Base-by-base conservation (phyloP, 176 grass and related monocot species). In the Zea luxurians region DNA sequence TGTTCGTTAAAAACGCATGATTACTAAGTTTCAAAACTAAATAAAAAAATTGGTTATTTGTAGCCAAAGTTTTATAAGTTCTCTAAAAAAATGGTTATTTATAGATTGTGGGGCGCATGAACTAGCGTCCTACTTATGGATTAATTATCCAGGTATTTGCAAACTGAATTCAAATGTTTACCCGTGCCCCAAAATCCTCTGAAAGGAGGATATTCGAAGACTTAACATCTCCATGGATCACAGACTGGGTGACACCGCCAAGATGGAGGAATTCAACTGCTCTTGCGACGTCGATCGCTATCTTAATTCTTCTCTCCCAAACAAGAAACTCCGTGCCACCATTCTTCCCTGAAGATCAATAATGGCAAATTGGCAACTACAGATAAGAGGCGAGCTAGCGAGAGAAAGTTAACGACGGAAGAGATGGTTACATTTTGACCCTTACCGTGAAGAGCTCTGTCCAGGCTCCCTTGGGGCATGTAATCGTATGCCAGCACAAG, bases 161-260 rank as follows among this genome's bases (percentile, higher is more conserved):
- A 84, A 71, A 50, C 7, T n/a, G 50, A 43, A 77, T 72, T 43
- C 73, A 70, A 59, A 60, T 75, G 77, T 71, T 80, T 83, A 99
- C 96, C 92, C 92, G 76, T 66, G 96, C 88, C 49, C 85, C 86
- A 41, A 91, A 96, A 84, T 96, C 84, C 52, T 91, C 66, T 7
- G 92, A 96, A 38, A 99, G 90, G 21, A 99, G 92, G 84, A 96
- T 89, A 80, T 99, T 99, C 44, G 96, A 95, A 78, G 92, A 99
- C 48, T 99, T 99, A 5, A 99, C 84, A 88, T 99, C 96, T 81
- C 90, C 87, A 70, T 99, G 96, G 61, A 99, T 89, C 75, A 91
- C 90, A 80, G 88, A 87, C 34, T 89, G 54, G 13, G 75, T 82
- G 43, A 78, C 77, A 71, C 80, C 60, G 2, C 91, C 87, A 38